Evolutionary conservation across 495 filamentous ascomycete genomes (phyloP).

Genomic region (Penicillium waksmanii): DNA sequence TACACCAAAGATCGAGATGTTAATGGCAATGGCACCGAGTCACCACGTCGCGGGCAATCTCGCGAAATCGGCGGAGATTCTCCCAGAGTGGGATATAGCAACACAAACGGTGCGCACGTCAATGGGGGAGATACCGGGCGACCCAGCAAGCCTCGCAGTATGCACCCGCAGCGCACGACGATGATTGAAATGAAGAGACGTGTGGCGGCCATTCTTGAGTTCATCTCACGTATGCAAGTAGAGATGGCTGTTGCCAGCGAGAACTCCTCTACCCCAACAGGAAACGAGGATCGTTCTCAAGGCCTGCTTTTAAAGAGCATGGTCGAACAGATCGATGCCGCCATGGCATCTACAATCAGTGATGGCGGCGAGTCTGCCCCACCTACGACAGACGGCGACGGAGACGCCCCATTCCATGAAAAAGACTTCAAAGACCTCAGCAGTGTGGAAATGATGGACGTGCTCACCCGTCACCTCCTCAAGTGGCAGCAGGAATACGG

Average conservation of each 20-base stretch:
- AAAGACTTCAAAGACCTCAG: slow-evolving; percentile 68
- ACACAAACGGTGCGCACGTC: slow-evolving; percentile 36
- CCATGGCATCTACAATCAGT: slow-evolving; percentile 29
- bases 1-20: slow-evolving; percentile 77
- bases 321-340: slow-evolving; percentile 41
- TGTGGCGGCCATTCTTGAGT: slow-evolving; percentile 82
- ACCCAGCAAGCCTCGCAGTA: slow-evolving; percentile 60
- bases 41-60: slow-evolving; percentile 68
- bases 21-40: slow-evolving; percentile 59
- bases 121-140: slow-evolving; percentile 54
- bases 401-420: slow-evolving; percentile 31
- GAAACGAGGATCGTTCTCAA: slow-evolving; percentile 41
- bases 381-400: slow-evolving; percentile 36
- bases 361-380: slow-evolving; percentile 37
- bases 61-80: slow-evolving; percentile 58
- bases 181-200: slow-evolving; percentile 92
- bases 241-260: slow-evolving; percentile 71
- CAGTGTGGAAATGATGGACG: slow-evolving; percentile 83
- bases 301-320: slow-evolving; percentile 40
- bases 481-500: slow-evolving; percentile 75
- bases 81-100: slow-evolving; percentile 40
- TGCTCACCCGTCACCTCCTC: slow-evolving; percentile 71
- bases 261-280: slow-evolving; percentile 42
- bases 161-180: slow-evolving; percentile 64
- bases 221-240: slow-evolving; percentile 86